Evolutionary conservation across 805 yeast species (phyloP).

Genomic region (Tetrapisispora taiwanensis): DNA sequence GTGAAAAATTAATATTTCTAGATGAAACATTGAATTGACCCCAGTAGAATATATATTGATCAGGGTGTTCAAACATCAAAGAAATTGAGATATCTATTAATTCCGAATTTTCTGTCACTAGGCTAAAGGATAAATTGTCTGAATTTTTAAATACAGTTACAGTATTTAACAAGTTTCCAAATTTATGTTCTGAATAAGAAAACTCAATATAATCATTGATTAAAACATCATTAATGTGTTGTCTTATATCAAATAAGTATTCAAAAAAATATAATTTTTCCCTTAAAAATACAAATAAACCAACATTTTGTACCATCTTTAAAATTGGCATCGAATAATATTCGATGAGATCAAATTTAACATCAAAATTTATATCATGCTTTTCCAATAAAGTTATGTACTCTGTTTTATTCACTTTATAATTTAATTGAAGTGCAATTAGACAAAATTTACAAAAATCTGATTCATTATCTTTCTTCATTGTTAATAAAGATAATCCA

Average conservation of each 20-base stretch:
- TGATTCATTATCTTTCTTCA: neutral
- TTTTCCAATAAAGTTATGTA: neutral
- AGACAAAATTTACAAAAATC: neutral
- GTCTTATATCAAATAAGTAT: constrained; percentile 13
- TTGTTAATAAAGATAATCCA: neutral
- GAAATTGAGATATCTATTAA: constrained; percentile 4
- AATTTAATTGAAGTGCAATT: constrained; percentile 1
- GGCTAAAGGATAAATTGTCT: constrained; percentile 5
- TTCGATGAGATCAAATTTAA: neutral
- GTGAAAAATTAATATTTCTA: neutral
- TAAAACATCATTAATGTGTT: constrained; percentile 8
- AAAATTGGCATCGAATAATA: neutral
- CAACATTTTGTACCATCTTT: constrained; percentile 14
- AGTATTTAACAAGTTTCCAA: neutral
- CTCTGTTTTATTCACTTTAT: neutral
- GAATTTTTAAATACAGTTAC: constrained; percentile 2
- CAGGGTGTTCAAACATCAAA: constrained; percentile 7
- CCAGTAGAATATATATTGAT: constrained; percentile 6
- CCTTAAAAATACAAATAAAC: constrained; percentile 13
- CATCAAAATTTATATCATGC: neutral
- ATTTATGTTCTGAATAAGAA: neutral
- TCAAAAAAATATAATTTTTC: constrained; percentile 7
- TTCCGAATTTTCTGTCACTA: constrained; percentile 1
- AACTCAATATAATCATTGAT: constrained; percentile 3
- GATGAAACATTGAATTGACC: neutral